These are phyloP conservation scores for Schizonepeta tenuifolia DNA, from an alignment of 257 asterid genomes.

Conservation along the genomic window DNA sequence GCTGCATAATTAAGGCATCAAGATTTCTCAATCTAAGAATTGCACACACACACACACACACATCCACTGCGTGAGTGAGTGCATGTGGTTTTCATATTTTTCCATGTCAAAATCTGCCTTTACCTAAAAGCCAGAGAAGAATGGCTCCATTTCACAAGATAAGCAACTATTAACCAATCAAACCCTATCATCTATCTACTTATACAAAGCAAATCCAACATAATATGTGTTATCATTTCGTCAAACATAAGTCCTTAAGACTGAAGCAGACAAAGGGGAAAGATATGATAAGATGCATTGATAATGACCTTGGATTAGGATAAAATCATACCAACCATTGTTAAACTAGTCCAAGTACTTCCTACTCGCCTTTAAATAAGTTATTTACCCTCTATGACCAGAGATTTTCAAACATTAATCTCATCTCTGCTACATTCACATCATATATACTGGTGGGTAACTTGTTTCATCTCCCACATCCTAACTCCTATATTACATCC, in stretches of 20 bases:
- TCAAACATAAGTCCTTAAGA: neutral
- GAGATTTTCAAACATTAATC: conserved; percentile 13
- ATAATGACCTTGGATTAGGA: neutral
- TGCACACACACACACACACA: neutral
- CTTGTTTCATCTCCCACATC: conserved; percentile 27
- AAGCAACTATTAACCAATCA: conserved; percentile 37
- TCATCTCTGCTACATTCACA: conserved; percentile 20
- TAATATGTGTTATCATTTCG: neutral
- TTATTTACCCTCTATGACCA: conserved; percentile 29
- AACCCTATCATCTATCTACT: conserved; percentile 28
- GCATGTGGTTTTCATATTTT: neutral
- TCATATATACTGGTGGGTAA: conserved; percentile 28
- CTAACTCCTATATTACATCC: conserved; percentile 46
- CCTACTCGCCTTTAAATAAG: conserved; percentile 14
- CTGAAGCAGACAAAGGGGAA: neutral
- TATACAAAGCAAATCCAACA: neutral
- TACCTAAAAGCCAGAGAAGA: conserved; percentile 13
- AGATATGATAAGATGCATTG: neutral
- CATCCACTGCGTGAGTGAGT: conserved; percentile 13
- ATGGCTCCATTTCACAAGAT: conserved; percentile 16
- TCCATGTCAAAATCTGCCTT: conserved; percentile 19
- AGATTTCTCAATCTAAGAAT: neutral
- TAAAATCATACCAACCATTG: neutral
- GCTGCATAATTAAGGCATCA: neutral
- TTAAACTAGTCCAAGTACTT: conserved; percentile 17